Percentiles rank a stretch among this genome's conserved stretches.
Conservation (phyloP, 2,329 filamentous ascomycete genomes). For the Cytospora leucostoma region DNA sequence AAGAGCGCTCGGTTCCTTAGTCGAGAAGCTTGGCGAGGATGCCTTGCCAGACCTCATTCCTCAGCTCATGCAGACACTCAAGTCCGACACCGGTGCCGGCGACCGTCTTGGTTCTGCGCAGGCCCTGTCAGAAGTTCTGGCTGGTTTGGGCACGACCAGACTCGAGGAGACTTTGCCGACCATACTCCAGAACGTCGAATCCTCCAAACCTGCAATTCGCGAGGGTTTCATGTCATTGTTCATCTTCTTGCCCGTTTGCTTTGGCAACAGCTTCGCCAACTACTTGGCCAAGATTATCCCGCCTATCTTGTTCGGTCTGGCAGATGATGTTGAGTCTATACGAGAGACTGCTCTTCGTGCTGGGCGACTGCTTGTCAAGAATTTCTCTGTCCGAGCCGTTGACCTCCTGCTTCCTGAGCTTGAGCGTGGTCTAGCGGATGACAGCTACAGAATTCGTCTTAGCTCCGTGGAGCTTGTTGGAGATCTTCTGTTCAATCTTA, state of each 20-base stretch:
- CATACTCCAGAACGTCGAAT: slow-evolving; percentile 93
- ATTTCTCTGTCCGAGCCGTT: slow-evolving; percentile 93
- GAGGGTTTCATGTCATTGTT: slow-evolving; percentile 99
- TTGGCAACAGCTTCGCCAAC: slow-evolving; percentile 96
- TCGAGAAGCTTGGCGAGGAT: slow-evolving; percentile 97
- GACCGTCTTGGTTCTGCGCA: slow-evolving; percentile 95
- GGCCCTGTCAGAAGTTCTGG: slow-evolving; percentile 93
- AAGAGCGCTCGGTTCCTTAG: slow-evolving; percentile 90
- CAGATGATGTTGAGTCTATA: slow-evolving; percentile 94
- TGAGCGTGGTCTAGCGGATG: slow-evolving; percentile 93
- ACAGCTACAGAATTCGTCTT: slow-evolving; percentile 95
- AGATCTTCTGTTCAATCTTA: slow-evolving; percentile 95
- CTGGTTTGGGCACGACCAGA: slow-evolving; percentile 86
- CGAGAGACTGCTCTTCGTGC: slow-evolving; percentile 94
- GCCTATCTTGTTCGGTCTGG: slow-evolving; percentile 88
- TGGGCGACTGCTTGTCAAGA: slow-evolving; percentile 93
- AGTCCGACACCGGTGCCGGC: slow-evolving; percentile 93
- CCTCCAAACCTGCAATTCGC: slow-evolving; percentile 83
- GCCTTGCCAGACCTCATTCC: slow-evolving; percentile 95
- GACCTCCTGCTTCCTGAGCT: slow-evolving; percentile 92
- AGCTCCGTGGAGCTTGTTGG: slow-evolving; percentile 97
- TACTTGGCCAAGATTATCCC: slow-evolving; percentile 96
- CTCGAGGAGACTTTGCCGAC: slow-evolving; percentile 95
- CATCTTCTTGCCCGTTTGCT: slow-evolving; percentile 98
- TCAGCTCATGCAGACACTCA: slow-evolving; percentile 95